A percentile compares a stretch with the other conserved stretches of the same genome.
These are phyloP conservation scores for Trichoderma koningiopsis DNA, from an alignment of 2,329 filamentous ascomycete genomes.

Conservation along the genomic window DNA sequence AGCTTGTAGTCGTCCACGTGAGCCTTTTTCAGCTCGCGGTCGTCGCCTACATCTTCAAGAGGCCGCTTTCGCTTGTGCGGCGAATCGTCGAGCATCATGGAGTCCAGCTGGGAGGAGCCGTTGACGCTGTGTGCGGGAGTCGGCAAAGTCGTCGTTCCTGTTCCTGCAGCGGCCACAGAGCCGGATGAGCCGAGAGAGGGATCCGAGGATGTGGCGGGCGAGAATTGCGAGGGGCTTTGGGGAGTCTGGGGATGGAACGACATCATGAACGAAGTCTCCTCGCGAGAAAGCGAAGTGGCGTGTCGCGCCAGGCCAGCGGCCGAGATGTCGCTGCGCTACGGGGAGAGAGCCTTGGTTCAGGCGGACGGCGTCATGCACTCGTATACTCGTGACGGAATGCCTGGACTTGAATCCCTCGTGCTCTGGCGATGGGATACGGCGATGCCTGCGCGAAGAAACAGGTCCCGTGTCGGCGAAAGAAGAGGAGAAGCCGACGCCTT, in stretches of 20 bases:
- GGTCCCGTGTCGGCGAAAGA: conserved; percentile 17
- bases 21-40: conserved; percentile 62
- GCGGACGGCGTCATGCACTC: conserved; percentile 39
- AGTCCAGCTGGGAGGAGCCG: conserved; percentile 51
- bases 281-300: conserved; percentile 35
- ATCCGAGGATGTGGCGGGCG: conserved; percentile 57
- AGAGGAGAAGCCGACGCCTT: conserved; percentile 9
- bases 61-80: conserved; percentile 65
- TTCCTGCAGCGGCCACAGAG: conserved; percentile 50
- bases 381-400: conserved; percentile 1
- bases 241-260: conserved; percentile 69
- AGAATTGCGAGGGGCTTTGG: conserved; percentile 66
- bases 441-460: neutral
- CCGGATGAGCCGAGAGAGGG: conserved; percentile 53
- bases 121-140: conserved; percentile 66
- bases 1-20: conserved; percentile 63
- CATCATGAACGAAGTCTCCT: conserved; percentile 51
- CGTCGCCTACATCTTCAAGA: conserved; percentile 57
- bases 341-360: conserved; percentile 24
- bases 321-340: conserved; percentile 39
- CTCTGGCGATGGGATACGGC: neutral
- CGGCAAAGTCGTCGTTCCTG: conserved; percentile 55
- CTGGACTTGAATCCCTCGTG: neutral
- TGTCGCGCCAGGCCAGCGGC: conserved; percentile 40
- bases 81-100: conserved; percentile 54